Base-by-base conservation (phyloP, 805 yeast species). In the Wickerhamiella occidentalis region DNA sequence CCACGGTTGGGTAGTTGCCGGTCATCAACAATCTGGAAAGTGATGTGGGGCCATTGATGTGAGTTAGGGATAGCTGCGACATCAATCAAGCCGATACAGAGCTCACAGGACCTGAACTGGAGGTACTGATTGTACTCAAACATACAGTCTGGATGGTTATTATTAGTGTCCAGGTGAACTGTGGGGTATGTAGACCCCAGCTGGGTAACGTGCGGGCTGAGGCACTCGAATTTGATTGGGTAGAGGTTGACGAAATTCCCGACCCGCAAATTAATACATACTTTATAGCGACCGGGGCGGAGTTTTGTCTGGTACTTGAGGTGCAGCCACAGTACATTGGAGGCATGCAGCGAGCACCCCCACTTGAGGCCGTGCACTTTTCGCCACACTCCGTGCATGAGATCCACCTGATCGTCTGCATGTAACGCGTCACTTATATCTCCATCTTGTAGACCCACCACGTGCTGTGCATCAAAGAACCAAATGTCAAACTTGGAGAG, bases 11-110 rank as follows among this genome's bases (percentile, higher is more conserved):
- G 17, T 35, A 15, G n/a, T 61, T 43, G 37, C 58, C 63, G 51
- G 5, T 47, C 43, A 3, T 61, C 60, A 13, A 65, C 64, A 52
- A 71, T 67, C 6, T 58, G 60, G 50, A 61, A 70, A 3, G 70
- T 49, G 3, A 63, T 44, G 13, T 30, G 45, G 19, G 42, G 54
- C 47, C 47, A 33, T 21, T 37, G 28, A 2, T 43, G 37, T 9
- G 29, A 28, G 4, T 36, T 22, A 3, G 35, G 40, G n/a, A 17
- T 46, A 11, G 23, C 44, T 9, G n/a, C 37, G 6, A 54, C 53
- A 15, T 50, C 47, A 12, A 54, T 30, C 9, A 41, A 28, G 13
- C 56, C 55, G 2, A 52, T 26, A 18, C 42, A 45, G n/a, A 45
- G 43, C 29, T 45, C 48, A n/a, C 48, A 37, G 19, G 43, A 28